Conservation (phyloP, 2,329 filamentous ascomycete genomes). For the Beauveria rudraprayagi region DNA sequence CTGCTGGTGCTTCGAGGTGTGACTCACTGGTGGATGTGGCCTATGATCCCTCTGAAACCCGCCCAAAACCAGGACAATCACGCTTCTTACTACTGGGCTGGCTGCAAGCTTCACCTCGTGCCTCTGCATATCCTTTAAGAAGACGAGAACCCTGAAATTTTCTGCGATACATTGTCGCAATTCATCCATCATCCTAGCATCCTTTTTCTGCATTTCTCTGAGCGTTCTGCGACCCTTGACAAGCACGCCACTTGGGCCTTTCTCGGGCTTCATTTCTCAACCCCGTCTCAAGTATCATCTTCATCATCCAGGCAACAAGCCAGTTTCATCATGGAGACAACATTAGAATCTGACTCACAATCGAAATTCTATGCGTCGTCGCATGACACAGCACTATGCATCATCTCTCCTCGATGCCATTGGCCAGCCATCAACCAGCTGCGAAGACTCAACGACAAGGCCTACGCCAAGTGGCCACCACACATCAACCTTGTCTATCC, state of each 20-base stretch:
- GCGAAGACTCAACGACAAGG: constrained; percentile 54
- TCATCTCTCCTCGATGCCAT: constrained; percentile 44
- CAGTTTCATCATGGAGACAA: background rate
- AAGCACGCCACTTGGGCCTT: background rate
- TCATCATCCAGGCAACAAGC: background rate
- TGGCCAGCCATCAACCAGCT: constrained; percentile 45
- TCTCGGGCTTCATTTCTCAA: background rate
- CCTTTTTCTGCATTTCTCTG: background rate
- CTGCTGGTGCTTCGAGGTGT: background rate
- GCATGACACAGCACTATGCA: constrained; percentile 52
- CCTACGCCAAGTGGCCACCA: constrained; percentile 54
- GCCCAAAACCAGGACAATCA: background rate
- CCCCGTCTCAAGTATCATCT: background rate
- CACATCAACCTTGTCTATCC: constrained; percentile 61
- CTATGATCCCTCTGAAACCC: too few species aligned
- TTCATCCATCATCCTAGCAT: background rate
- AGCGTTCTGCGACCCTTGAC: background rate
- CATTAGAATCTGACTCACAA: background rate
- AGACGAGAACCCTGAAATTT: too few species aligned
- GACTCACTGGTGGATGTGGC: constrained; percentile 3
- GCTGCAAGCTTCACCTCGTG: background rate
- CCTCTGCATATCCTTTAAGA: background rate
- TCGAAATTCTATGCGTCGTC: constrained; percentile 22
- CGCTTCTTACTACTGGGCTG: background rate
- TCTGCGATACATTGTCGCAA: too few species aligned